Conservation (phyloP, 2,329 filamentous ascomycete genomes). For the Ophiocordyceps unilateralis region DNA sequence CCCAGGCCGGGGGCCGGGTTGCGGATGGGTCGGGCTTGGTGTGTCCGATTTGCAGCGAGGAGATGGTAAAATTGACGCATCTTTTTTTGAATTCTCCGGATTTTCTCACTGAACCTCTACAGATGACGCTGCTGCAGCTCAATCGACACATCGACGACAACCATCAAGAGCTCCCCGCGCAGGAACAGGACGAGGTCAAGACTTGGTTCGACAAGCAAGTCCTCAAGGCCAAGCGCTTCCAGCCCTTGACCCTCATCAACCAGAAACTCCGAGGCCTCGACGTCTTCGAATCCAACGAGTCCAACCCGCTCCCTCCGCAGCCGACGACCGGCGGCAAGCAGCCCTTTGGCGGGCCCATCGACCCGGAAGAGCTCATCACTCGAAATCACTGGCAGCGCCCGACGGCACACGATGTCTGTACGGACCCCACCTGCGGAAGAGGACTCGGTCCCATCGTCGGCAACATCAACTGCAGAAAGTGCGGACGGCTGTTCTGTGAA, state of each 20-base stretch:
- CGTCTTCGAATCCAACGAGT: slow-evolving; percentile 84
- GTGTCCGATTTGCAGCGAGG: slow-evolving; percentile 96
- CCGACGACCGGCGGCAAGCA: slow-evolving; percentile 18
- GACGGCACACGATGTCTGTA: slow-evolving; percentile 59
- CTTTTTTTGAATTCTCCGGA: not conserved
- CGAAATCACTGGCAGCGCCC: slow-evolving; percentile 76
- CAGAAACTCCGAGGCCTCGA: slow-evolving; percentile 87
- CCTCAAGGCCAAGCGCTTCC: slow-evolving; percentile 81
- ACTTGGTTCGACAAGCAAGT: slow-evolving; percentile 96
- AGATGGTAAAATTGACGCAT: slow-evolving; percentile 50
- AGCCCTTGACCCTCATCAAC: slow-evolving; percentile 78
- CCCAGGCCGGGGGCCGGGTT: slow-evolving; percentile 33
- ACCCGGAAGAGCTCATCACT: slow-evolving; percentile 83
- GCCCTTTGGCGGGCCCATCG: slow-evolving; percentile 27
- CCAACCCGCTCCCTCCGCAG: slow-evolving; percentile 19
- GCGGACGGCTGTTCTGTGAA: slow-evolving; percentile 86
- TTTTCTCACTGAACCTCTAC: not conserved
- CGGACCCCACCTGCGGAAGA: slow-evolving; percentile 74
- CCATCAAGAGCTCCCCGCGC: slow-evolving; percentile 75
- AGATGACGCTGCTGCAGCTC: slow-evolving; percentile 84
- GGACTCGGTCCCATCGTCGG: slow-evolving; percentile 64
- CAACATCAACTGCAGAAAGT: slow-evolving; percentile 83
- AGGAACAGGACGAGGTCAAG: slow-evolving; percentile 86
- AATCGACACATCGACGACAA: slow-evolving; percentile 75
- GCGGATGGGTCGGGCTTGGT: slow-evolving; percentile 45